Evolutionary conservation across 768 basidiomycete genomes (phyloP).

Genomic region (Trichaptum fuscoviolaceum): DNA sequence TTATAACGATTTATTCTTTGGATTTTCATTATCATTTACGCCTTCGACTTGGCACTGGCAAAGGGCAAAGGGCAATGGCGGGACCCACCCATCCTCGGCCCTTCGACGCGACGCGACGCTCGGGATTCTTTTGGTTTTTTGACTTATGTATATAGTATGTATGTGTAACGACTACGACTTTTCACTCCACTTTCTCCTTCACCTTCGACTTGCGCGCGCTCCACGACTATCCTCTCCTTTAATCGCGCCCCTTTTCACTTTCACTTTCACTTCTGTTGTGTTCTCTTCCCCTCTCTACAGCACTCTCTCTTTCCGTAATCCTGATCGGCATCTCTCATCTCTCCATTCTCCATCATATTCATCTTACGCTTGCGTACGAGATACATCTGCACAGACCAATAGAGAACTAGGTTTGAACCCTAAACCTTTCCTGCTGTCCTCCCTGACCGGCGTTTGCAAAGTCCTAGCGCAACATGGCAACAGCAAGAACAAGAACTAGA

Average conservation of each 20-base stretch:
- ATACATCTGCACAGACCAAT: background rate
- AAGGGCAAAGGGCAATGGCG: too few species aligned
- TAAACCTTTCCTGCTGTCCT: background rate
- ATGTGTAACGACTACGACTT: too few species aligned
- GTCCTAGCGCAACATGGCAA: too few species aligned
- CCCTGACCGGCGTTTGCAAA: too few species aligned
- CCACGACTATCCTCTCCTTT: background rate
- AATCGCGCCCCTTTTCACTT: background rate
- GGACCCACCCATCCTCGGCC: background rate
- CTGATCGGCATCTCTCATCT: background rate
- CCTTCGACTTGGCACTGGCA: too few species aligned
- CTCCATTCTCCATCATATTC: background rate
- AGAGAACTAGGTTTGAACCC: background rate
- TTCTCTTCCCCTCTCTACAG: background rate
- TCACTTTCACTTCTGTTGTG: background rate
- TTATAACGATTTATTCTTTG: too few species aligned
- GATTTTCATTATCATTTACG: too few species aligned
- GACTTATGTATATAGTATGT: too few species aligned
- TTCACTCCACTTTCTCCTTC: too few species aligned
- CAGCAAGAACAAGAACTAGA: too few species aligned
- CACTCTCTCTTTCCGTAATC: too few species aligned
- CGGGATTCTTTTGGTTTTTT: too few species aligned
- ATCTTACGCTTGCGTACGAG: background rate
- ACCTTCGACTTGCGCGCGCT: background rate
- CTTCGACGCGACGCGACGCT: background rate